phyloP scores from a whole-genome alignment of 2,329 filamentous ascomycete species.

The Cladophialophora chaetospira region DNA sequence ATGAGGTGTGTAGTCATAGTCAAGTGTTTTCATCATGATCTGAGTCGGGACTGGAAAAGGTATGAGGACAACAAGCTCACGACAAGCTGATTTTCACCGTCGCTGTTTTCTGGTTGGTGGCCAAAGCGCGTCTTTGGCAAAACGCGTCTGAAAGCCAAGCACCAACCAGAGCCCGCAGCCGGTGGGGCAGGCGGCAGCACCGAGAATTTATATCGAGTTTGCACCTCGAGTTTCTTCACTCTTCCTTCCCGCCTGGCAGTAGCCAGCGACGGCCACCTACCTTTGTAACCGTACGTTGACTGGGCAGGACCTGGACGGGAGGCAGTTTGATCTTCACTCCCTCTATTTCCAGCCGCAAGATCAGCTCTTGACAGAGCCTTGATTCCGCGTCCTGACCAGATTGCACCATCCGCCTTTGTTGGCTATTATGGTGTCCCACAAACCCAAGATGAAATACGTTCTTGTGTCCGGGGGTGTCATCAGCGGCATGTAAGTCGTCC shows the following conservation, averaged over 20 bases:
- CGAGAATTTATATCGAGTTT: conserved; percentile 1
- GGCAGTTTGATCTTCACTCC: background rate
- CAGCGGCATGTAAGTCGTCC: conserved; percentile 45
- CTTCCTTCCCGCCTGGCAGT: conserved; percentile 33
- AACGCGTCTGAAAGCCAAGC: too few species aligned
- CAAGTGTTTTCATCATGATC: too few species aligned
- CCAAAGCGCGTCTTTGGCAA: too few species aligned
- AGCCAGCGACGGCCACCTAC: conserved; percentile 27
- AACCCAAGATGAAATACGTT: conserved; percentile 71
- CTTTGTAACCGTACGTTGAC: background rate
- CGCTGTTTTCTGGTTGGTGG: too few species aligned
- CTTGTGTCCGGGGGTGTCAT: conserved; percentile 70
- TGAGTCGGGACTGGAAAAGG: too few species aligned
- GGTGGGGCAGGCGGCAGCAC: too few species aligned
- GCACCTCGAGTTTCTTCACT: conserved; percentile 11
- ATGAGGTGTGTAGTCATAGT: too few species aligned
- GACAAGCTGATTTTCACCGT: too few species aligned
- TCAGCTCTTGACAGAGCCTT: background rate
- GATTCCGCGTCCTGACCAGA: background rate
- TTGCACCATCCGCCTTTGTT: background rate
- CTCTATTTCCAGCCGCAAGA: background rate
- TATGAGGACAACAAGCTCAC: too few species aligned
- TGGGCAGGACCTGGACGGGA: background rate
- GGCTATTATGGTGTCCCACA: background rate
- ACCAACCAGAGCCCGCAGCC: background rate